Conservation (phyloP, 345 rosid genomes). For the Aquilaria malaccensis region DNA sequence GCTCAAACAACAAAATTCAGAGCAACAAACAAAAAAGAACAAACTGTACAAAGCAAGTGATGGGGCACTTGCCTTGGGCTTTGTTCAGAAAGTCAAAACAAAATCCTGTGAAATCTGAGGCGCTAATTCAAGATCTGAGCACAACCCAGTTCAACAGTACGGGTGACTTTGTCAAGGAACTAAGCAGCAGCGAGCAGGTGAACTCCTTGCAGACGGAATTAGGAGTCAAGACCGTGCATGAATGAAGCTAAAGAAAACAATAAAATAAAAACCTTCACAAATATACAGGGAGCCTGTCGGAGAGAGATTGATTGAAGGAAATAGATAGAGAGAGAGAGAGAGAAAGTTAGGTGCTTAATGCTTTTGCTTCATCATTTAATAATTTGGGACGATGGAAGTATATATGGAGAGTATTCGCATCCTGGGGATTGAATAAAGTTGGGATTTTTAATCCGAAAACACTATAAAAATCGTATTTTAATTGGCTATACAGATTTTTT, state of each 20-base stretch:
- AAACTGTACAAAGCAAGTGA: not conserved
- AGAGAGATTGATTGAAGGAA: not conserved
- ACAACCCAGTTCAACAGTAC: conserved; percentile 20
- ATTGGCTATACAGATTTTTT: not conserved
- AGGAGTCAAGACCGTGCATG: not conserved
- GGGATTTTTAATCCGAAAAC: too few species aligned
- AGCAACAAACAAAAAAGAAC: conserved; percentile 9
- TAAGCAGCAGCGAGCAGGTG: conserved; percentile 5
- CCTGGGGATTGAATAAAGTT: conserved; percentile 1
- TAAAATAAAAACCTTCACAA: not conserved
- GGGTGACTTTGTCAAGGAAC: conserved; percentile 6
- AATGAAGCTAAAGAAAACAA: not conserved
- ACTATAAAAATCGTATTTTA: not conserved
- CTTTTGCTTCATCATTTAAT: not conserved
- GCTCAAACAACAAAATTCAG: conserved; percentile 2
- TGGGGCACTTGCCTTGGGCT: conserved; percentile 20
- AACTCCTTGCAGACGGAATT: conserved; percentile 7
- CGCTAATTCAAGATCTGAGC: conserved; percentile 32
- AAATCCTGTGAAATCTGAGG: conserved; percentile 2
- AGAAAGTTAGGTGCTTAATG: too few species aligned
- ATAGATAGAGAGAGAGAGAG: too few species aligned
- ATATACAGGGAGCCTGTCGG: conserved; percentile 7
- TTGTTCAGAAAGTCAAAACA: conserved; percentile 17
- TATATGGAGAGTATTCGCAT: not conserved
- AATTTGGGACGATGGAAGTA: not conserved